A percentile compares a stretch with the other conserved stretches of the same genome.
Conservation (phyloP, 2,329 filamentous ascomycete genomes). For the Curvularia sp. region DNA sequence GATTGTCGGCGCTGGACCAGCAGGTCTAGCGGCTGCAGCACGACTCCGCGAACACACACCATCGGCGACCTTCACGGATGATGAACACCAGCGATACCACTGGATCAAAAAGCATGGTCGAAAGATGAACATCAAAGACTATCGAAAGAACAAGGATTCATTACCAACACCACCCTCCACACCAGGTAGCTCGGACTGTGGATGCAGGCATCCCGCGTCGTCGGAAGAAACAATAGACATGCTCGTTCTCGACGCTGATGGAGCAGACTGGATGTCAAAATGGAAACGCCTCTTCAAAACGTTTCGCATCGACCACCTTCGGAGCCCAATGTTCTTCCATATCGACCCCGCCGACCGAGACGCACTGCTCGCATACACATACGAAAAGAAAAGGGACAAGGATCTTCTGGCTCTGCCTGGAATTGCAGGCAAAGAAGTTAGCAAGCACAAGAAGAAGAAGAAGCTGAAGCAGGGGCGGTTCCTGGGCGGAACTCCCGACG, state of each 20-base stretch:
- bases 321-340: slow-evolving; percentile 85
- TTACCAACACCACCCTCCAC: slow-evolving; percentile 35
- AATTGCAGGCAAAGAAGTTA: slow-evolving; percentile 80
- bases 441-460: slow-evolving; percentile 78
- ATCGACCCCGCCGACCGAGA: slow-evolving; percentile 78
- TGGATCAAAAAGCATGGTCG: slow-evolving; percentile 73
- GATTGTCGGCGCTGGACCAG: slow-evolving; percentile 76
- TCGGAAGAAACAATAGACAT: slow-evolving; percentile 32
- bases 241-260: slow-evolving; percentile 71
- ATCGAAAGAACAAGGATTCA: slow-evolving; percentile 52
- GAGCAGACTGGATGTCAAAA: slow-evolving; percentile 69
- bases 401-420: slow-evolving; percentile 75
- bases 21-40: slow-evolving; percentile 75
- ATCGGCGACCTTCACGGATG: slow-evolving; percentile 81
- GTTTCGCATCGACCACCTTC: slow-evolving; percentile 73
- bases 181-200: slow-evolving; percentile 29
- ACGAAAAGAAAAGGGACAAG: slow-evolving; percentile 64
- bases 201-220: slow-evolving; percentile 15
- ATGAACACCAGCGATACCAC: slow-evolving; percentile 81
- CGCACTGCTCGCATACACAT: slow-evolving; percentile 72
- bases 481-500: slow-evolving; percentile 49
- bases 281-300: slow-evolving; percentile 75
- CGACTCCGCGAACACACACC: slow-evolving; percentile 75
- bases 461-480: slow-evolving; percentile 58
- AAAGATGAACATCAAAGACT: slow-evolving; percentile 65